These are phyloP conservation scores for Ogataea corticis DNA, from an alignment of 805 yeast species.

Conservation along the genomic window DNA sequence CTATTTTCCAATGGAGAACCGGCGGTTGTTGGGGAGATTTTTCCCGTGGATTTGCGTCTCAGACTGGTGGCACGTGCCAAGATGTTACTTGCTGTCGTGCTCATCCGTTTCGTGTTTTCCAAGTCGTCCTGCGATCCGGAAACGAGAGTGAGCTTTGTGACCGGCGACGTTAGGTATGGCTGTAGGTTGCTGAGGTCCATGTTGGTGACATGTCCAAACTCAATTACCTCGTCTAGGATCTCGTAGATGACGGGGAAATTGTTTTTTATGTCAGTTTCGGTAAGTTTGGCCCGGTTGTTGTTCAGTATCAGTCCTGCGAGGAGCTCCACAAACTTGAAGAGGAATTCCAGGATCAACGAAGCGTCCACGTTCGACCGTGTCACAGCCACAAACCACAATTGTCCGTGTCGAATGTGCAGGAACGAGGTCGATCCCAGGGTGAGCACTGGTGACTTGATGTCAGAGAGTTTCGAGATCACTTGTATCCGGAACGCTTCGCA, in stretches of 20 bases:
- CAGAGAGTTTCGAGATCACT: slow-evolving; percentile 65
- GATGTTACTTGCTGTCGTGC: slow-evolving; percentile 13
- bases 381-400: slow-evolving; percentile 84
- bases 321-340: slow-evolving; percentile 59
- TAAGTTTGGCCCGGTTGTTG: slow-evolving; percentile 36
- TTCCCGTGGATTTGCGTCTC: slow-evolving; percentile 21
- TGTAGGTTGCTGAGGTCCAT: slow-evolving; percentile 51
- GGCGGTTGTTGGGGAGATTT: slow-evolving; percentile 3
- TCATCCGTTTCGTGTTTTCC: slow-evolving; percentile 4
- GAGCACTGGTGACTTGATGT: slow-evolving; percentile 62
- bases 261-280: slow-evolving; percentile 55
- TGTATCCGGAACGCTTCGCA: slow-evolving; percentile 91
- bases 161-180: slow-evolving; percentile 31
- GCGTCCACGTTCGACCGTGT: slow-evolving; percentile 88
- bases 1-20: slow-evolving; percentile 14
- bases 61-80: slow-evolving; percentile 24
- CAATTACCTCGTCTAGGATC: slow-evolving; percentile 71
- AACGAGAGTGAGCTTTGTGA: slow-evolving; percentile 7
- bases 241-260: slow-evolving; percentile 75
- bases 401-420: slow-evolving; percentile 63
- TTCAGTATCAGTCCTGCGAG: slow-evolving; percentile 38
- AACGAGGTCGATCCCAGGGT: slow-evolving; percentile 94
- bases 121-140: slow-evolving; percentile 7
- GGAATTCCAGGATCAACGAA: slow-evolving; percentile 73
- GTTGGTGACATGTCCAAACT: slow-evolving; percentile 75